phyloP scores from a whole-genome alignment of 2,329 filamentous ascomycete genomes.

The Fusarium duplospermum region DNA sequence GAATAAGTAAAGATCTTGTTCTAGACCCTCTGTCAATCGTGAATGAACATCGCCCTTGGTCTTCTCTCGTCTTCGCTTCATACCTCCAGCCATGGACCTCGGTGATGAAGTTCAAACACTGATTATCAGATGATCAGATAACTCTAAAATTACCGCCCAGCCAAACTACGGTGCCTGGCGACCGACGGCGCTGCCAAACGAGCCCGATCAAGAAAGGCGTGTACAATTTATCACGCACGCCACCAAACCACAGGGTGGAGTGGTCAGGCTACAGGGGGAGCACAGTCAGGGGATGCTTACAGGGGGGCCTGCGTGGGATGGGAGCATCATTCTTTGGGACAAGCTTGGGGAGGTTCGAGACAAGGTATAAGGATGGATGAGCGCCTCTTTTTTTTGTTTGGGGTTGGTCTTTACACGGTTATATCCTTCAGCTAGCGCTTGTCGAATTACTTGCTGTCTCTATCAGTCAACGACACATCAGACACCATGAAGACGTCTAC shows the following conservation, averaged over 20 bases:
- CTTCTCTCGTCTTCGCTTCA: too few species aligned
- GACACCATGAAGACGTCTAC: conserved; percentile 29
- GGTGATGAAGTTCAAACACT: neutral
- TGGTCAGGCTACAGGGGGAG: conserved; percentile 11
- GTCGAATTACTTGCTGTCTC: neutral
- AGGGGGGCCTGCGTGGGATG: conserved; percentile 25
- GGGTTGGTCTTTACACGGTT: neutral
- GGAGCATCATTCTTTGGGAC: conserved; percentile 26
- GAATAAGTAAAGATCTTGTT: neutral
- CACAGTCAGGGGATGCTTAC: neutral
- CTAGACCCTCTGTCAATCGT: neutral
- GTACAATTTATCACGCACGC: neutral
- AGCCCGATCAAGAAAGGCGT: neutral
- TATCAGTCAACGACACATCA: neutral
- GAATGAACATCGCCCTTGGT: neutral
- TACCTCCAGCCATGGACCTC: neutral
- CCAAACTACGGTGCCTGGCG: neutral
- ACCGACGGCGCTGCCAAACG: neutral
- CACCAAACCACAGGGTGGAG: neutral
- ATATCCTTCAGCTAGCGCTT: neutral
- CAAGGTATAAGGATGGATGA: conserved; percentile 1
- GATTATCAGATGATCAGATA: conserved; percentile 32
- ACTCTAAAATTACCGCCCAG: conserved; percentile 13
- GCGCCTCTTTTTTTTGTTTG: neutral
- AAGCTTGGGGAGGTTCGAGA: neutral